Evolutionary conservation across 2,329 filamentous ascomycete genomes (phyloP), one percentile per base, ranked within the genome.

Genomic region (Colletotrichum spinosum): DNA sequence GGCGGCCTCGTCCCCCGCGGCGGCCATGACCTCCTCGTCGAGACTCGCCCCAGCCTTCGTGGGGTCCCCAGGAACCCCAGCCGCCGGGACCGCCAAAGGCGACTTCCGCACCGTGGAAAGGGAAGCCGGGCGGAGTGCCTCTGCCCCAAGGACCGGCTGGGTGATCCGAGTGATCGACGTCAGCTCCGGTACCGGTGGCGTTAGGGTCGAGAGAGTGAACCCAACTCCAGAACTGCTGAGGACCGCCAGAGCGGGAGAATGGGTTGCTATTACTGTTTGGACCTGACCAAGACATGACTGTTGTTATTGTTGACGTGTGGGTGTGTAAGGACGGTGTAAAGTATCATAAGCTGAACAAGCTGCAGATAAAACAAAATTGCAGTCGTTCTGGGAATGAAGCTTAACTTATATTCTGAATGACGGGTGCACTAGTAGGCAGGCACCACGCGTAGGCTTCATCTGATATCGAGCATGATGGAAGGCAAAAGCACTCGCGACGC

Each of bases 141-240:
- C 25, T 60, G 45, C 55, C 67, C 60, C 68, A 69, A 37, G 71
- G 60, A 39, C 69, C 71, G 41, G 70, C 50, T 42, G 73, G 69
- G 67, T 79, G 78, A 62, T 81, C 80, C 58, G 73, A 70, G 67
- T 79, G 78, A 62, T 81, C 80, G 59, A 80, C 76, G 51, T 80
- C 78, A 15, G 72, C 72, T 46, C 79, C 78, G 41, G 74, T 69
- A 44, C 48, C 53, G 46, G 3, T 25, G 25, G 61, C 70, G 46
- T 70, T 72, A 25, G 75, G 74, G 64, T 77, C 74, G 38, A 78
- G 67, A 25, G 73, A 72, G 65, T 75, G 75, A 68, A 79, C 52
- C 60, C 79, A 80, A 59, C 80, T 67, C 60, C 60, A 67, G 60
- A 67, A 58, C 44, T 41, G 35, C 34, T 67, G 53, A 35, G 60